phyloP scores from a whole-genome alignment of 2,329 filamentous ascomycete genomes.

The Curvularia sp. region DNA sequence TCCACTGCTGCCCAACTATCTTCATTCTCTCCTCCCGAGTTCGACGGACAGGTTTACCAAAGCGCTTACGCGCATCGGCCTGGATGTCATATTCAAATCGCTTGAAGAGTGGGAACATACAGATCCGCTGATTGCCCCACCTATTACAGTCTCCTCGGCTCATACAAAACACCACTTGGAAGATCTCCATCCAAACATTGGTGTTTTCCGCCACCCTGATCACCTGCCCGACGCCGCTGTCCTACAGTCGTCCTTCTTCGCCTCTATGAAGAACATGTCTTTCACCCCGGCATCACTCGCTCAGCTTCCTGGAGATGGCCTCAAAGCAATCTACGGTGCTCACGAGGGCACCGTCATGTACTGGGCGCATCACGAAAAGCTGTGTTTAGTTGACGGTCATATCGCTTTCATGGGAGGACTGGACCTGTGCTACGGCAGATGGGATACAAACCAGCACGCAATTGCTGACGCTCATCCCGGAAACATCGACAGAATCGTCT shows the following conservation, averaged over 20 bases:
- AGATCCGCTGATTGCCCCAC: conserved; percentile 54
- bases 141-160: conserved; percentile 64
- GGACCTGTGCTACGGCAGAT: conserved; percentile 85
- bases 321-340: conserved; percentile 83
- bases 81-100: conserved; percentile 55
- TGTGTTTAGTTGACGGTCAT: conserved; percentile 80
- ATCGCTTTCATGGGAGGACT: conserved; percentile 90
- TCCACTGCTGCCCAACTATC: conserved; percentile 53
- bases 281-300: conserved; percentile 63
- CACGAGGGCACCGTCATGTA: conserved; percentile 82
- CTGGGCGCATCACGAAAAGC: conserved; percentile 94
- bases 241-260: conserved; percentile 64
- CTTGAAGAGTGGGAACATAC: conserved; percentile 56
- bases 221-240: conserved; percentile 78
- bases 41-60: conserved; percentile 53
- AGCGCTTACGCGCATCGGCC: conserved; percentile 51
- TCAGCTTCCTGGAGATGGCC: conserved; percentile 73
- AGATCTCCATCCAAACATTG: conserved; percentile 79
- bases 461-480: conserved; percentile 84
- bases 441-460: conserved; percentile 85
- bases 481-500: conserved; percentile 77
- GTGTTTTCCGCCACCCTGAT: conserved; percentile 89
- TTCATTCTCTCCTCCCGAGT: conserved; percentile 54
- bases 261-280: conserved; percentile 63
- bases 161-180: conserved; percentile 85